These are phyloP conservation scores for Ascodesmis nigricans DNA, from an alignment of 495 filamentous ascomycete species.

Conservation along the genomic window DNA sequence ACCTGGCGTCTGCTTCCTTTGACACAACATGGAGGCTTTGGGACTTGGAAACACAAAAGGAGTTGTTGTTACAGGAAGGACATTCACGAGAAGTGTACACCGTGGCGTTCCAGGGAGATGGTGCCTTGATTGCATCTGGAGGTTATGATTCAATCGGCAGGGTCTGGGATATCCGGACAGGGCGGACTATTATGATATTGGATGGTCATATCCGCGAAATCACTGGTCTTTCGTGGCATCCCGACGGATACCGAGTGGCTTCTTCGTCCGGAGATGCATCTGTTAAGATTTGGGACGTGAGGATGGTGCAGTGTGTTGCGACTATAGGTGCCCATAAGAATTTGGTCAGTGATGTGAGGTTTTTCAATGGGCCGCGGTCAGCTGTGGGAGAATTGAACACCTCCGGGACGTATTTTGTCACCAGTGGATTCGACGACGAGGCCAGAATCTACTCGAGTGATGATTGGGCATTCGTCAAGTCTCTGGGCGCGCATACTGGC, in stretches of 20 bases:
- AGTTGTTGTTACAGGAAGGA: constrained; percentile 79
- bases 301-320: constrained; percentile 61
- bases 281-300: constrained; percentile 93
- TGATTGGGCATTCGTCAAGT: constrained; percentile 80
- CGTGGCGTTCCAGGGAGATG: constrained; percentile 71
- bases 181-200: constrained; percentile 85
- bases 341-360: constrained; percentile 76
- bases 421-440: constrained; percentile 79
- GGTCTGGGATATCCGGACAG: constrained; percentile 91
- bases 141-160: constrained; percentile 85
- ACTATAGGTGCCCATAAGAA: constrained; percentile 80
- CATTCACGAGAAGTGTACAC: constrained; percentile 83
- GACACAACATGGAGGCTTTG: constrained; percentile 96
- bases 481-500: constrained; percentile 69
- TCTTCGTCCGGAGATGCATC: constrained; percentile 86
- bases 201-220: constrained; percentile 73
- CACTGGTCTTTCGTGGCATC: constrained; percentile 75
- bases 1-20: constrained; percentile 79
- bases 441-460: constrained; percentile 91
- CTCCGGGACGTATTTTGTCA: constrained; percentile 74
- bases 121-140: constrained; percentile 69
- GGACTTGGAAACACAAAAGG: constrained; percentile 69
- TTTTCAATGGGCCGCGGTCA: constrained; percentile 69
- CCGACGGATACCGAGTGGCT: constrained; percentile 70
- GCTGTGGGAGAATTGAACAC: constrained; percentile 33